Conservation (phyloP, 2,329 filamentous ascomycete species). For the Geosmithia morbida region DNA sequence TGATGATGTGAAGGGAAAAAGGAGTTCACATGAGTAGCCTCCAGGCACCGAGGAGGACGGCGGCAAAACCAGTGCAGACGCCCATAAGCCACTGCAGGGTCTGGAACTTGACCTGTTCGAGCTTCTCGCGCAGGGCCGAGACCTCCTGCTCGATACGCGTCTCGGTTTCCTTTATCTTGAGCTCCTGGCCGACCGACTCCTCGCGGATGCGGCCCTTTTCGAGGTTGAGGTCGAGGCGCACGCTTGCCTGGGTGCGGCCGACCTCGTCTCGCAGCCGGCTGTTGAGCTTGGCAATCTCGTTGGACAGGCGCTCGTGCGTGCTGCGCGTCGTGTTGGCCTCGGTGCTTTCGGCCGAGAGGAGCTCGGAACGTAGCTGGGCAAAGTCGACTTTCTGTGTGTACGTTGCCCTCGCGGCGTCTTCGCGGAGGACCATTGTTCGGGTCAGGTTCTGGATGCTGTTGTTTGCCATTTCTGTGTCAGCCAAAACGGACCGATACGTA, state of each 20-base stretch:
- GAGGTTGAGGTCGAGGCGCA: slow-evolving; percentile 82
- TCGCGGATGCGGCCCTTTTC: slow-evolving; percentile 95
- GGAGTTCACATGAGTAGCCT: slow-evolving; percentile 53
- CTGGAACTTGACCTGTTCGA: slow-evolving; percentile 96
- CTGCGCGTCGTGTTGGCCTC: slow-evolving; percentile 80
- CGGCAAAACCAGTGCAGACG: slow-evolving; percentile 55
- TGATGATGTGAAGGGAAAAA: too few relatives aligned
- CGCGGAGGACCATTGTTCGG: slow-evolving; percentile 91
- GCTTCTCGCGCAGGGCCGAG: slow-evolving; percentile 73
- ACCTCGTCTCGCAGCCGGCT: slow-evolving; percentile 86
- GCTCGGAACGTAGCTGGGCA: slow-evolving; percentile 87
- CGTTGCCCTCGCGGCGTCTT: slow-evolving; percentile 73
- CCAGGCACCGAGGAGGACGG: slow-evolving; percentile 55
- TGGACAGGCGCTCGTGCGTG: slow-evolving; percentile 82
- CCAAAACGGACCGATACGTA: too few relatives aligned
- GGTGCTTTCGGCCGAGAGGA: slow-evolving; percentile 81
- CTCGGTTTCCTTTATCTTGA: slow-evolving; percentile 98
- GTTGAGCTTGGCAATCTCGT: slow-evolving; percentile 89
- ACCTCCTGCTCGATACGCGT: slow-evolving; percentile 97
- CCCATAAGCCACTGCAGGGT: slow-evolving; percentile 97
- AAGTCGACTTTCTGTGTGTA: slow-evolving; percentile 93
- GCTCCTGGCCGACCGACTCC: slow-evolving; percentile 89
- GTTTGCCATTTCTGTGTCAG: background rate
- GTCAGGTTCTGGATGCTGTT: slow-evolving; percentile 86
- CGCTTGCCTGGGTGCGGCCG: slow-evolving; percentile 81